A percentile compares a stretch with the other conserved stretches of the same genome.
Conservation (phyloP, 495 filamentous ascomycete species). For the Penicillium bovifimosum region DNA sequence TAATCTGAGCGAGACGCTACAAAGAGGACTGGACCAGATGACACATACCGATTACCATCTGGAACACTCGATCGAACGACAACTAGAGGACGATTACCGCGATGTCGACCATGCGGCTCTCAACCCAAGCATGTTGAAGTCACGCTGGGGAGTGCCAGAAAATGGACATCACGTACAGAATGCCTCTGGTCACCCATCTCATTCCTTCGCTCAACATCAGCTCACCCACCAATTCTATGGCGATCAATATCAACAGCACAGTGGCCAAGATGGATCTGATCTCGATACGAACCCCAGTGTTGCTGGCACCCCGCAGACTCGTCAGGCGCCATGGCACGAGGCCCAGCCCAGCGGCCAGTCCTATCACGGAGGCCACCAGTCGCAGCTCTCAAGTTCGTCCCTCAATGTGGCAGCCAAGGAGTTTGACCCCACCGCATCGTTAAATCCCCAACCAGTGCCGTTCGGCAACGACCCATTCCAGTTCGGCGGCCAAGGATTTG, state of each 20-base stretch:
- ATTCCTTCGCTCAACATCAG: slow-evolving; percentile 31
- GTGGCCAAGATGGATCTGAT: slow-evolving; percentile 56
- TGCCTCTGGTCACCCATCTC: slow-evolving; percentile 7
- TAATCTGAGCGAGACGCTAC: slow-evolving; percentile 66
- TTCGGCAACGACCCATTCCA: slow-evolving; percentile 55
- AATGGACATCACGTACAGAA: slow-evolving; percentile 24
- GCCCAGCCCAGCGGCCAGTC: slow-evolving; percentile 35
- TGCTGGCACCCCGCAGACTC: slow-evolving; percentile 54
- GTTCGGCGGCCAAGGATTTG: slow-evolving; percentile 34
- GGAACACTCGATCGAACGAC: slow-evolving; percentile 65
- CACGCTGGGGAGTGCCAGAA: slow-evolving; percentile 36
- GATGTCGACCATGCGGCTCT: slow-evolving; percentile 26
- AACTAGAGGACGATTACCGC: slow-evolving; percentile 60
- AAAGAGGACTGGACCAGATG: slow-evolving; percentile 75
- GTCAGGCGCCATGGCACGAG: slow-evolving; percentile 39
- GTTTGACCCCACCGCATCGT: slow-evolving; percentile 68
- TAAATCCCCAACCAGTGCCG: slow-evolving; percentile 52
- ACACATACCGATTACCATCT: slow-evolving; percentile 68
- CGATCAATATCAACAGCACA: slow-evolving; percentile 30
- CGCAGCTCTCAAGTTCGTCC: slow-evolving; percentile 65
- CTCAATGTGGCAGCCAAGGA: slow-evolving; percentile 84
- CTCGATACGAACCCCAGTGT: slow-evolving; percentile 74
- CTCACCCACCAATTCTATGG: slow-evolving; percentile 35
- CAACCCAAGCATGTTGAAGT: slow-evolving; percentile 34
- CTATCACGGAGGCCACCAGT: slow-evolving; percentile 45